A percentile compares a stretch with the other conserved stretches of the same genome.
Evolutionary conservation across 768 basidiomycete genomes (phyloP).

Genomic region (Russula olivacea): DNA sequence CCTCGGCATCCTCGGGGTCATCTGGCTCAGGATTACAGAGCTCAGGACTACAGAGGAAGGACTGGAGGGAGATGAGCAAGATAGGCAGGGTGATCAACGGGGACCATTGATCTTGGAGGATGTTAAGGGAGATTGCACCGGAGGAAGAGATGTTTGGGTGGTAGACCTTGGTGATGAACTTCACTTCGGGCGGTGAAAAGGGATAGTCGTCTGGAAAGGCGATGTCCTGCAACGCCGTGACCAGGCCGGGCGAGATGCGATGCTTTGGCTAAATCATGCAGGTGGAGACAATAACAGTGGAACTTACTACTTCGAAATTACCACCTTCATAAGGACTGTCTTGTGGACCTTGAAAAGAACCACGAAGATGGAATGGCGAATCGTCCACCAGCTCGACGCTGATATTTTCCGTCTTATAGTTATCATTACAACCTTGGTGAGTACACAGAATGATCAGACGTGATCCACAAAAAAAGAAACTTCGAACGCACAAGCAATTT

Average conservation of each 20-base stretch:
- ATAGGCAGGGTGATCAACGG: slow-evolving; percentile 92
- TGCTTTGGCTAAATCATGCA: not conserved
- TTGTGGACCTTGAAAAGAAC: slow-evolving; percentile 85
- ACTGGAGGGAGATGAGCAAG: slow-evolving; percentile 90
- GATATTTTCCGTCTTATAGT: slow-evolving; percentile 74
- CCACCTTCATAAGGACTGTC: slow-evolving; percentile 92
- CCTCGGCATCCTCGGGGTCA: slow-evolving; percentile 95
- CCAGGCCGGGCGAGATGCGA: not conserved
- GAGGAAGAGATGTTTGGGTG: slow-evolving; percentile 95
- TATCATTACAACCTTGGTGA: slow-evolving; percentile 83
- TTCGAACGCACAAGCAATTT: slow-evolving; percentile 63
- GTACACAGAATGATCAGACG: not conserved
- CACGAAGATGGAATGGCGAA: slow-evolving; percentile 86
- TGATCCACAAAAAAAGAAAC: not conserved
- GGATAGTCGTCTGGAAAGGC: slow-evolving; percentile 86
- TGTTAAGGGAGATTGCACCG: slow-evolving; percentile 90
- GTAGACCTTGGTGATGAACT: slow-evolving; percentile 94
- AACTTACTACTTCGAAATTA: slow-evolving; percentile 78
- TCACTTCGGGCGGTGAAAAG: slow-evolving; percentile 94
- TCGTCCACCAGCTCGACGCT: slow-evolving; percentile 80
- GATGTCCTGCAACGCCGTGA: slow-evolving; percentile 58
- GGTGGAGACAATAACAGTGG: not conserved
- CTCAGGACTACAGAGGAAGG: slow-evolving; percentile 86
- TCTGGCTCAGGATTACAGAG: slow-evolving; percentile 84
- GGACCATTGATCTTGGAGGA: slow-evolving; percentile 82